Evolutionary conservation across 2,329 filamentous ascomycete genomes (phyloP), one percentile per base, ranked within the genome.

Genomic region (Calonectria naviculata): DNA sequence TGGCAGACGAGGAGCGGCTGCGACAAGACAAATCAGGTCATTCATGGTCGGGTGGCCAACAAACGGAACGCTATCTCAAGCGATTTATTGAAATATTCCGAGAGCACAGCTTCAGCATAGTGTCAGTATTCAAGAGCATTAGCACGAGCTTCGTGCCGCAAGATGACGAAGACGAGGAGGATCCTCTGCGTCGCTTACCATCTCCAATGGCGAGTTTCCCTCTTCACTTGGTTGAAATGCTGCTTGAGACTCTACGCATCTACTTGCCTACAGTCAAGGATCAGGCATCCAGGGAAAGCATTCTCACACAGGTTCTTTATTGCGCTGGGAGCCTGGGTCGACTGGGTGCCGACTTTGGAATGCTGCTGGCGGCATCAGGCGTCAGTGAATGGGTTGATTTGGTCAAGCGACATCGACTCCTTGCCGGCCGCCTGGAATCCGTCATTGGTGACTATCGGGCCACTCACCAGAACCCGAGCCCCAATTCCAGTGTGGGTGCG

Each of bases 41-140:
- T 26, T 82, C 83, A 10, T 93, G 89, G 89, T 90, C 89, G 3
- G 91, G 91, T 1, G 96, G 96, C 0, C 95, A 97, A 79, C 97
- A 98, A 81, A 98, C 95, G 1, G 97, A 98, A 82, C 90, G 95
- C 63, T 99, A 95, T 78, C 85, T 99, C 49, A 99, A 98, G 83
- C 90, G 95, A 58, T 99, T 97, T 83, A 94, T 99, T 78, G 97
- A 99, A 81, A 95, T 99, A 31, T 98, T 98, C 81, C 93, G 97
- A 64, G 97, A 99, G 83, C 97, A 99, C 83, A 98, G 94, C 80
- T 99, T 99, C 82, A 94, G 93, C 49, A 97, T 98, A 71, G 91
- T 98, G 31, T 97, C 95, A 70, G 95, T 98, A 89, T 98, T 97
- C 83, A 94, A 93, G 78, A 97, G 93, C 78, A 95, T 98, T 0